Evolutionary conservation across 768 basidiomycete species (phyloP).

Genomic region (Amanita brunnescens): DNA sequence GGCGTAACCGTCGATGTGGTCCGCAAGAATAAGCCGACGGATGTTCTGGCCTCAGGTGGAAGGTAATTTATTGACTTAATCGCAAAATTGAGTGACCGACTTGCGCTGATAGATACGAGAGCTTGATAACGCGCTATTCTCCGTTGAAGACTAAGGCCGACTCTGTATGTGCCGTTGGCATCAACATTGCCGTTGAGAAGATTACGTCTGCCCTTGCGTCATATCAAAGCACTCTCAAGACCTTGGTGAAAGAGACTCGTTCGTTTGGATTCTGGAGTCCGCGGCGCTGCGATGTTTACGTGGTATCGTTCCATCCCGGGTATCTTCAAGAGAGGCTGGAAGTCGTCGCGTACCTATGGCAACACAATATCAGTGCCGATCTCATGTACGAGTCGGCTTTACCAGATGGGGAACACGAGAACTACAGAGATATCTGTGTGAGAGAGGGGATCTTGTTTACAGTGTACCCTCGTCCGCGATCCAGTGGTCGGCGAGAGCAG

Average conservation of each 20-base stretch:
- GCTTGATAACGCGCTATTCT: conserved; percentile 52
- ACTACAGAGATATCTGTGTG: conserved; percentile 56
- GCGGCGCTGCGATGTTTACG: conserved; percentile 81
- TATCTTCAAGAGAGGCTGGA: conserved; percentile 72
- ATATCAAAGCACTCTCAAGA: conserved; percentile 61
- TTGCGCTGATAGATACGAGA: conserved; percentile 51
- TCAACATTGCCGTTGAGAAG: conserved; percentile 75
- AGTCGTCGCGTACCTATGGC: conserved; percentile 69
- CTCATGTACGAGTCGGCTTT: conserved; percentile 79
- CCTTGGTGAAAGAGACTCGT: conserved; percentile 65
- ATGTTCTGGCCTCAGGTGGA: conserved; percentile 76
- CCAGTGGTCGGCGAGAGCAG: conserved; percentile 47
- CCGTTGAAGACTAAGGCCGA: conserved; percentile 46
- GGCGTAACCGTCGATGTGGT: conserved; percentile 74
- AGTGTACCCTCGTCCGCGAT: conserved; percentile 42
- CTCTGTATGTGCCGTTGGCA: conserved; percentile 54
- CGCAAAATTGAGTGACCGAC: neutral
- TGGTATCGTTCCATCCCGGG: conserved; percentile 71
- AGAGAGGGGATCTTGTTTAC: conserved; percentile 77
- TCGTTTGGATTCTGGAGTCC: conserved; percentile 89
- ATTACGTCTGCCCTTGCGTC: conserved; percentile 61
- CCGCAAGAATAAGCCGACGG: conserved; percentile 53
- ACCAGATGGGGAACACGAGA: conserved; percentile 53
- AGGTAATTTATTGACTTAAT: conserved; percentile 33
- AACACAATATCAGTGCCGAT: conserved; percentile 76